A percentile compares a stretch with the other conserved stretches of the same genome.
phyloP scores from a whole-genome alignment of 2,329 filamentous ascomycete species.

The Paracamarosporium sp. region DNA sequence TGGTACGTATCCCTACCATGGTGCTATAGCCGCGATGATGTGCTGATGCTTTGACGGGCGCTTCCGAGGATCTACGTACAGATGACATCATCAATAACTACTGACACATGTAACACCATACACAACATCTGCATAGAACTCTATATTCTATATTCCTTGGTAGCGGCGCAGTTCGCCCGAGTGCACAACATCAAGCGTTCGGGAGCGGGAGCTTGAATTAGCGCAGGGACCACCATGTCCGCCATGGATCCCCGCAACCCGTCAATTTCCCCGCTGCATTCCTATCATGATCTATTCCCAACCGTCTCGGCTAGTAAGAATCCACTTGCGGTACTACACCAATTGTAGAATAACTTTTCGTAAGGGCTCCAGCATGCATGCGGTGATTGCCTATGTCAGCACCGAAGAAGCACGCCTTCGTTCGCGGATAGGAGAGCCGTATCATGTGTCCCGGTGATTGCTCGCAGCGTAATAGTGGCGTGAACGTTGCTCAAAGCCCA shows the following conservation, averaged over 20 bases:
- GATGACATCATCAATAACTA: neutral
- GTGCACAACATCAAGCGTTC: neutral
- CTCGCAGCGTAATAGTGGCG: too few species aligned
- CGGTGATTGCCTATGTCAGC: neutral
- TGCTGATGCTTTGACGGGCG: neutral
- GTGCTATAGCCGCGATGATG: too few species aligned
- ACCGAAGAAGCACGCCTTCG: neutral
- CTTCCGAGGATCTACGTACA: neutral
- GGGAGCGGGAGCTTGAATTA: neutral
- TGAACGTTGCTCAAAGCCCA: too few species aligned
- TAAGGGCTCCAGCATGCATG: neutral
- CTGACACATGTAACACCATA: neutral
- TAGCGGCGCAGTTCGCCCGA: neutral
- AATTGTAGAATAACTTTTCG: too few species aligned
- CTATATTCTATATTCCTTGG: neutral
- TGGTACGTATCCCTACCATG: too few species aligned
- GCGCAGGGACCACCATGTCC: neutral
- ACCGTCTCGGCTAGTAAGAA: neutral
- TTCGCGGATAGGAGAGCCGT: too few species aligned
- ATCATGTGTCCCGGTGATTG: too few species aligned
- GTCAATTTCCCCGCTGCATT: neutral
- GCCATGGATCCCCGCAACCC: conserved; percentile 4
- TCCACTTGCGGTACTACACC: neutral
- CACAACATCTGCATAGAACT: neutral
- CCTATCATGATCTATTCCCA: neutral